phyloP scores from a whole-genome alignment of 73 alveolate genomes.

The Tetrahymena elliotti region DNA sequence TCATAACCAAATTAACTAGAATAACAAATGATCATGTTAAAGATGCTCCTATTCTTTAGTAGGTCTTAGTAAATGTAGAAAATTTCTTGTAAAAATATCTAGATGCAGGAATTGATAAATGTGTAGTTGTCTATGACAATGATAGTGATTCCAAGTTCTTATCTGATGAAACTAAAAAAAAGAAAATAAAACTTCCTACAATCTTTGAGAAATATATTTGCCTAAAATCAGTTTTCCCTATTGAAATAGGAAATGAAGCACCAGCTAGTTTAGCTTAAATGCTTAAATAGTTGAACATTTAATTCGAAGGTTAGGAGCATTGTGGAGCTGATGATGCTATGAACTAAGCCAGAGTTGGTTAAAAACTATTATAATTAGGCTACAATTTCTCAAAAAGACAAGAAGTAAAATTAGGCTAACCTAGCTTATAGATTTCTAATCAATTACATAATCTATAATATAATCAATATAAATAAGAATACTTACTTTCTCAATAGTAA shows the following conservation, averaged over 20 bases:
- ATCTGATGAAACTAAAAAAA: neutral
- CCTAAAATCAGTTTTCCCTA: neutral
- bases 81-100: neutral
- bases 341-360: neutral
- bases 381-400: neutral
- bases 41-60: neutral
- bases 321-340: neutral
- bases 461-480: neutral
- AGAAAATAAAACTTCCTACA: neutral
- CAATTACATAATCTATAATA: neutral
- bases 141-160: neutral
- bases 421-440: neutral
- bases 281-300: neutral
- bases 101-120: neutral
- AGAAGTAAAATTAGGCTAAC: neutral
- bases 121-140: neutral
- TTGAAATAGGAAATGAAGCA: neutral
- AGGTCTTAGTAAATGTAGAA: neutral
- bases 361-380: neutral
- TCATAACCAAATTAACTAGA: neutral
- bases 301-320: neutral
- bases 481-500: too few species aligned
- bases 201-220: neutral
- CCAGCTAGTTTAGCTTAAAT: neutral
- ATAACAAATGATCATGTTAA: neutral